phyloP scores from a whole-genome alignment of 768 basidiomycete genomes.

The Termitomyces sp. region DNA sequence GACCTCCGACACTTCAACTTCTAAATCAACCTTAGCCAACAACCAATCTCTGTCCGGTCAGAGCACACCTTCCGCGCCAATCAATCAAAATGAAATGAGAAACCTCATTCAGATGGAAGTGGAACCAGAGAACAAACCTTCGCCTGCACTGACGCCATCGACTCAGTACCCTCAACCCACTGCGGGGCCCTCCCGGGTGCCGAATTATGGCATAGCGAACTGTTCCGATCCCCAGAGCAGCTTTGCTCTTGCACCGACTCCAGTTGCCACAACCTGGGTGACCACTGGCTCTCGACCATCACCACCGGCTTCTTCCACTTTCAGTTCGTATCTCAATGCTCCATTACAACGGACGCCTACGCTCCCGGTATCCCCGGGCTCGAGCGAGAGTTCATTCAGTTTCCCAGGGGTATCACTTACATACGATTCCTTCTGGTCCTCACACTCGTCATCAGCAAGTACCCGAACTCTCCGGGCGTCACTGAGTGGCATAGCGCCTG shows the following conservation, averaged over 20 bases:
- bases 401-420: constrained; percentile 35
- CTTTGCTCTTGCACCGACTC: neutral
- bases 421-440: constrained; percentile 63
- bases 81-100: constrained; percentile 1
- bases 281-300: constrained; percentile 1
- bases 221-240: neutral
- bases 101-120: constrained; percentile 12
- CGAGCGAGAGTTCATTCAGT: constrained; percentile 18
- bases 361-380: constrained; percentile 5
- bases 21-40: neutral
- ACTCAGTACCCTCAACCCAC: constrained; percentile 5
- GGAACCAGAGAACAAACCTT: constrained; percentile 11
- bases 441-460: constrained; percentile 30
- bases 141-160: neutral
- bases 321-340: constrained; percentile 9
- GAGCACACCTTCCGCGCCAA: neutral
- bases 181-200: neutral
- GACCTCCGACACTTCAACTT: neutral
- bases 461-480: constrained; percentile 15
- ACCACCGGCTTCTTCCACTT: constrained; percentile 4
- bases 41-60: neutral
- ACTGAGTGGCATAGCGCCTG: constrained; percentile 4
- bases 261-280: constrained; percentile 7
- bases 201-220: neutral
- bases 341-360: constrained; percentile 7